phyloP scores from a whole-genome alignment of 306 rosid species.

The Cotoneaster glaucophyllus region DNA sequence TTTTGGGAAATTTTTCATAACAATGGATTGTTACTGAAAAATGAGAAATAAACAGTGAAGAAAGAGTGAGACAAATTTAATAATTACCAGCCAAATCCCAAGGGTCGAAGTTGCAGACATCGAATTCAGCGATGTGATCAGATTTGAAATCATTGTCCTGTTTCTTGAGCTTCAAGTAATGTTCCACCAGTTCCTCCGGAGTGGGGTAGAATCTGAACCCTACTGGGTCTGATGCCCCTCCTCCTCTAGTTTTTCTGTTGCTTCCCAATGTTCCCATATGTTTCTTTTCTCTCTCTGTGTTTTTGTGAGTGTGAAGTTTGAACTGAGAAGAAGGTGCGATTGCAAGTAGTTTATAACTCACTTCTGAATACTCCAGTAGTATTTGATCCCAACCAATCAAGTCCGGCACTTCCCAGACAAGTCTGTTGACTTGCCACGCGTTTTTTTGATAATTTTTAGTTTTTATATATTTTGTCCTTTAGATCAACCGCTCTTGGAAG shows the following conservation, averaged over 20 bases:
- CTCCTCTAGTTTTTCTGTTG: background rate
- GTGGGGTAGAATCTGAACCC: constrained; percentile 67
- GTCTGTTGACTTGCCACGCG: background rate
- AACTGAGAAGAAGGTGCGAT: background rate
- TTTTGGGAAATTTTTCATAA: background rate
- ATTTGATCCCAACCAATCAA: background rate
- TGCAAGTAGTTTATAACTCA: background rate
- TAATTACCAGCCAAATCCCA: constrained; percentile 38
- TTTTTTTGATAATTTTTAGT: background rate
- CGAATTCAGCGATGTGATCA: constrained; percentile 27
- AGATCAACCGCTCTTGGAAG: background rate
- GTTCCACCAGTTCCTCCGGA: constrained; percentile 45
- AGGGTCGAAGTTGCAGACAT: constrained; percentile 49
- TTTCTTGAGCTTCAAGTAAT: constrained; percentile 40
- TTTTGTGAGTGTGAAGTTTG: background rate
- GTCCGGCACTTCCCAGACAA: background rate
- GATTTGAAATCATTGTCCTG: background rate
- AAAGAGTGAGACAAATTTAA: background rate
- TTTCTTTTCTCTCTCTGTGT: background rate
- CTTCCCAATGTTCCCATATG: background rate
- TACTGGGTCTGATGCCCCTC: constrained; percentile 3
- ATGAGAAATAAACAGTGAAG: background rate
- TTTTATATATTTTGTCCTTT: background rate
- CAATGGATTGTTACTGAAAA: background rate
- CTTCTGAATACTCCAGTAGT: background rate